phyloP scores from a whole-genome alignment of 164 flowering plant genomes.

The Cinnamomum micranthum region DNA sequence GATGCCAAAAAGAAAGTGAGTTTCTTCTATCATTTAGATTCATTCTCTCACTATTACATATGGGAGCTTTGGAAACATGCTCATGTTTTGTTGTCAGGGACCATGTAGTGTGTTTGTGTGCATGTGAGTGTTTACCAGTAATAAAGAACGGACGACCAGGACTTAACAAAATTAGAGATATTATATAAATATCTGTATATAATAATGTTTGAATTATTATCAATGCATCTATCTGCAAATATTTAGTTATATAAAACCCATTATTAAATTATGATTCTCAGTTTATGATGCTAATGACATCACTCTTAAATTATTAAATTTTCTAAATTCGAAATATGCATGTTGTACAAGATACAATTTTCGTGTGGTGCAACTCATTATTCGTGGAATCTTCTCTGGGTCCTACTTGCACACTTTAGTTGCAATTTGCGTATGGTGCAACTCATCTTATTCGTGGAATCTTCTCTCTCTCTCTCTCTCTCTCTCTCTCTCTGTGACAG shows the following conservation, averaged over 20 bases:
- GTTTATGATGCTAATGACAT: too few relatives aligned
- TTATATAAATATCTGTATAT: not conserved
- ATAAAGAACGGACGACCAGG: too few relatives aligned
- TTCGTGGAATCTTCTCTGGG: not conserved
- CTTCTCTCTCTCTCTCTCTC: not conserved
- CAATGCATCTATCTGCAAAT: not conserved
- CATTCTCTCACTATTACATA: not conserved
- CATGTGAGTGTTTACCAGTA: too few relatives aligned
- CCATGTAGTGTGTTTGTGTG: too few relatives aligned
- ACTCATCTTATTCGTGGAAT: not conserved
- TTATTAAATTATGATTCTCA: too few relatives aligned
- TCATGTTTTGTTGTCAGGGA: not conserved
- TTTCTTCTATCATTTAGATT: not conserved
- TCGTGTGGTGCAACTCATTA: not conserved
- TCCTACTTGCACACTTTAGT: too few relatives aligned
- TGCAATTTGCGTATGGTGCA: too few relatives aligned
- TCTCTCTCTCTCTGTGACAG: not conserved
- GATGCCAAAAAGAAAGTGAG: constrained; percentile 69
- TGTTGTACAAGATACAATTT: too few relatives aligned
- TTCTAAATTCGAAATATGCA: too few relatives aligned
- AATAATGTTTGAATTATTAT: not conserved
- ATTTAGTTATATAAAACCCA: not conserved
- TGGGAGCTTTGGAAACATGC: not conserved
- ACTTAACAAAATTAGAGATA: too few relatives aligned
- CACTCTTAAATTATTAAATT: too few relatives aligned